Base-by-base conservation (phyloP, 345 rosid genomes). In the Tarenaya hassleriana region DNA sequence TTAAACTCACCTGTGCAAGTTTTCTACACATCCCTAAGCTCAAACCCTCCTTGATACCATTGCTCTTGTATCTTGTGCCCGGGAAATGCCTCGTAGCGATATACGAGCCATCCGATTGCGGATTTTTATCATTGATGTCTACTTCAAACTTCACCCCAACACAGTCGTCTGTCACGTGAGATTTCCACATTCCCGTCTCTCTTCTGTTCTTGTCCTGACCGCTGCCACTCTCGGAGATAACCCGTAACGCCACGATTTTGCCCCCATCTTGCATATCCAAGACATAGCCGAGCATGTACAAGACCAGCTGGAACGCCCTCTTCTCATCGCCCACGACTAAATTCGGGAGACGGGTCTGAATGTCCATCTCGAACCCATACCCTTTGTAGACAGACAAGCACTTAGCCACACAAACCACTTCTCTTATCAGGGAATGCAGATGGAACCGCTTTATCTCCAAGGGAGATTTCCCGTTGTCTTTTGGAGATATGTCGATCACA, bases 251-350 rank as follows among this genome's bases (percentile, higher is more conserved):
- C n/a, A 92, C 74, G 7, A 70, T 63, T 44, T 78, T 84, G 50
- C 75, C 75, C 51, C 89, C 84, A 40, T 63, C 66, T 52, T 76
- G 63, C 49, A 73, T 52, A 59, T 83, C 81, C 71, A 87, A 67
- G 16, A 91, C 72, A 65, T 79, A 74, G 12, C 98, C 98, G 67
- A 83, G 79, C 94, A 84, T 77, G 55, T 88, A 92, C 69, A 92
- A 74, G 65, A 92, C 81, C 68, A 92, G 89, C 74, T 92, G 98
- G 66, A 83, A 83, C 40, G 94, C 72, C 70, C 95, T 81, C 50
- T 73, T 76, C 48, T 88, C 95, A 35, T 92, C 96, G 29, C 98
- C 98, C 41, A 77, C 73, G 24, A 88, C 90, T 62, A 71, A 72
- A 68, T 76, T 78, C 21, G 90, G 98, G 67, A 83, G 70, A 50